A percentile compares a stretch with the other conserved stretches of the same genome.
Evolutionary conservation across 345 rosid genomes (phyloP).

Genomic region (Corymbia maculata): DNA sequence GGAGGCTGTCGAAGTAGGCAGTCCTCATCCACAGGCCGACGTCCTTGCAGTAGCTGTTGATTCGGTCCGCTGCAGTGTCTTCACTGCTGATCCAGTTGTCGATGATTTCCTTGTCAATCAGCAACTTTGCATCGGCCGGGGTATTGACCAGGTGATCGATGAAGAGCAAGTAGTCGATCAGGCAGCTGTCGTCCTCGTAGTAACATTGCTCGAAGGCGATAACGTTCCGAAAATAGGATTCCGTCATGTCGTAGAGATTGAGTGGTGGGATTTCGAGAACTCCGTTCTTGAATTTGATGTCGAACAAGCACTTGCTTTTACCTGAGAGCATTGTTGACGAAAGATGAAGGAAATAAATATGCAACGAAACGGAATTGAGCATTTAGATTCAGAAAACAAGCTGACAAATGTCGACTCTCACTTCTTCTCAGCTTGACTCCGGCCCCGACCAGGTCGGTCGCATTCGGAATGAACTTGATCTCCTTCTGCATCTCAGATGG

Average conservation of each 20-base stretch:
- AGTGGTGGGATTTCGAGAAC: conserved; percentile 1
- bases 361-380: neutral
- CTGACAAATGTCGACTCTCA: neutral
- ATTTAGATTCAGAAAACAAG: neutral
- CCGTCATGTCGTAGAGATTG: neutral
- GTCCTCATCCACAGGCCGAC: neutral
- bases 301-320: neutral
- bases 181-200: neutral
- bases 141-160: neutral
- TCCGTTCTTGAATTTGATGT: conserved; percentile 3
- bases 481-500: neutral
- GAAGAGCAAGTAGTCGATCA: neutral
- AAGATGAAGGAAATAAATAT: neutral
- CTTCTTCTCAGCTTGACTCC: neutral
- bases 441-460: neutral
- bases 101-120: neutral
- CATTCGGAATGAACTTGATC: neutral
- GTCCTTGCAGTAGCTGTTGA: neutral
- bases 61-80: neutral
- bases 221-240: neutral
- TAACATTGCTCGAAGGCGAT: conserved; percentile 7
- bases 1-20: neutral
- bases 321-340: neutral
- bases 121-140: neutral
- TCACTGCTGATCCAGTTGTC: neutral